Evolutionary conservation across 306 rosid genomes (phyloP).

Genomic region (Quercus suber): DNA sequence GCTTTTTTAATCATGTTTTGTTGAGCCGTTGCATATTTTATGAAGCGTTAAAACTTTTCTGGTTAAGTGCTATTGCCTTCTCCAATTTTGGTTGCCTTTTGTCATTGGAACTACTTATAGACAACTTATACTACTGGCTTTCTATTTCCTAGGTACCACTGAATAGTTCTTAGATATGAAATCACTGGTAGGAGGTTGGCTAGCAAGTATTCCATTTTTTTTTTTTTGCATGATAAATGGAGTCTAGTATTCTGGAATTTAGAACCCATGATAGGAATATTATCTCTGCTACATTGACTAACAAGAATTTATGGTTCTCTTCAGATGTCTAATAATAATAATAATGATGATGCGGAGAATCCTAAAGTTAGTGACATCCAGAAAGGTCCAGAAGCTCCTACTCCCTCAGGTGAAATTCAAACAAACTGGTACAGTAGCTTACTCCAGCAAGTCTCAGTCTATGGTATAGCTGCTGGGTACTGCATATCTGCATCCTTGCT

Average conservation of each 20-base stretch:
- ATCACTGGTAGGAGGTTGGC: not conserved
- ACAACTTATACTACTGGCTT: not conserved
- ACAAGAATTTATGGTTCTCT: slow-evolving; percentile 8
- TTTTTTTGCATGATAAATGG: not conserved
- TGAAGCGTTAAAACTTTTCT: not conserved
- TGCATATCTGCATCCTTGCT: slow-evolving; percentile 87
- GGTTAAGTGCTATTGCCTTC: not conserved
- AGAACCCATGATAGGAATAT: not conserved
- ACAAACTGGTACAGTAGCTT: slow-evolving; percentile 41
- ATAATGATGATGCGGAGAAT: slow-evolving; percentile 34
- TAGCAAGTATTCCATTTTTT: not conserved
- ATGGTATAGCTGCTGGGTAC: slow-evolving; percentile 81
- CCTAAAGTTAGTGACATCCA: slow-evolving; percentile 29
- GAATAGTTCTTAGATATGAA: not conserved
- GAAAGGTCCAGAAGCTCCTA: slow-evolving; percentile 28
- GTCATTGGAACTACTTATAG: not conserved
- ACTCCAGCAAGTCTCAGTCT: slow-evolving; percentile 55
- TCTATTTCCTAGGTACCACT: not conserved
- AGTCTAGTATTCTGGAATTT: not conserved
- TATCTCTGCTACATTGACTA: not conserved
- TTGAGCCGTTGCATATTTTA: not conserved
- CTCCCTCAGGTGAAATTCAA: slow-evolving; percentile 23
- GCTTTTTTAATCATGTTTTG: not conserved
- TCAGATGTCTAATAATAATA: slow-evolving; percentile 42
- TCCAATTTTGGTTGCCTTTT: not conserved